Evolutionary conservation across 306 rosid species (phyloP).

Genomic region (Begonia loranthoides): DNA sequence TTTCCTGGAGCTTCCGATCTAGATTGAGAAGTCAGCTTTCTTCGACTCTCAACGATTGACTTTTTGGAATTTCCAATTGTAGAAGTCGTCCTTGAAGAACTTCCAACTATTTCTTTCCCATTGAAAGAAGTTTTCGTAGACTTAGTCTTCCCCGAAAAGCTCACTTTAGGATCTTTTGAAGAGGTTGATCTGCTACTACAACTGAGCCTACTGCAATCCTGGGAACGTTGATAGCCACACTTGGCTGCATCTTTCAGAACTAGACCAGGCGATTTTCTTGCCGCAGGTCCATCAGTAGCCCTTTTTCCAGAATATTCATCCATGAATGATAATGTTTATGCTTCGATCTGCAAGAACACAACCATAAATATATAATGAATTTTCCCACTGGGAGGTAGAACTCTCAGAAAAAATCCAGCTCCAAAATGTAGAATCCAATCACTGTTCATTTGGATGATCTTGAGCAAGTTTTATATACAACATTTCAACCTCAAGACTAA

Average conservation of each 20-base stretch:
- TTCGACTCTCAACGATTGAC: conserved; percentile 30
- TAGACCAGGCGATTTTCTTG: conserved; percentile 4
- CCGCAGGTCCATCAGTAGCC: conserved; percentile 3
- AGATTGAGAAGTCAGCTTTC: conserved; percentile 32
- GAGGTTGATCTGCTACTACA: conserved; percentile 11
- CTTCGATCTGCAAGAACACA: conserved; percentile 1
- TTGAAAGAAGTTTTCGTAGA: conserved; percentile 26
- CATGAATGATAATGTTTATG: conserved; percentile 2
- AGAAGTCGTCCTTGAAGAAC: conserved; percentile 49
- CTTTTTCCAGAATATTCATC: conserved; percentile 11
- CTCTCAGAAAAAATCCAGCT: neutral
- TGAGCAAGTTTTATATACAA: too few relatives aligned
- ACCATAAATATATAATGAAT: too few relatives aligned
- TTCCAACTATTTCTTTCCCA: conserved; percentile 67
- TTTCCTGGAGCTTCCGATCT: conserved; percentile 76
- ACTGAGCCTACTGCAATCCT: conserved; percentile 8
- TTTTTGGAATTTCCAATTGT: conserved; percentile 38
- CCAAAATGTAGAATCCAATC: neutral
- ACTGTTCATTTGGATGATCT: neutral
- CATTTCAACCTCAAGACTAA: too few relatives aligned
- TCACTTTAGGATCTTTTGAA: conserved; percentile 1
- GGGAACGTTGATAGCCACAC: conserved; percentile 1
- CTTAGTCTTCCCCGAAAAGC: conserved; percentile 7
- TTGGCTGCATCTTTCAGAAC: conserved; percentile 8
- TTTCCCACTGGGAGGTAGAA: too few relatives aligned